A percentile compares a stretch with the other conserved stretches of the same genome.
phyloP scores from a whole-genome alignment of 2,329 filamentous ascomycete genomes.

The Monilinia laxa region DNA sequence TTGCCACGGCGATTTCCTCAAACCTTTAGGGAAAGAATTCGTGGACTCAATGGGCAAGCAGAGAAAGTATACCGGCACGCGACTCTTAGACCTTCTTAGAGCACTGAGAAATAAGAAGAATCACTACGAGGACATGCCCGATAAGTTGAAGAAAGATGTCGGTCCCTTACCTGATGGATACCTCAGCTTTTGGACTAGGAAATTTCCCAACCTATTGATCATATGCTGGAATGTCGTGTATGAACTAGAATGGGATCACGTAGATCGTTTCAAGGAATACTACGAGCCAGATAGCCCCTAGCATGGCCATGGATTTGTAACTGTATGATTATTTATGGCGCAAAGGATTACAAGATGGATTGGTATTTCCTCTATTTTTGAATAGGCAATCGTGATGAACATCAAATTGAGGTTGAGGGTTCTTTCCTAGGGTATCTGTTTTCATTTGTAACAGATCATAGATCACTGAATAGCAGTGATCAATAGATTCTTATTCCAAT shows the following conservation, averaged over 20 bases:
- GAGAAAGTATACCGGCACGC: constrained; percentile 84
- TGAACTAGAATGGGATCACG: constrained; percentile 52
- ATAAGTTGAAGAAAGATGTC: constrained; percentile 68
- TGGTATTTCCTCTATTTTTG: background rate
- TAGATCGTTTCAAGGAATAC: constrained; percentile 66
- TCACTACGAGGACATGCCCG: constrained; percentile 95
- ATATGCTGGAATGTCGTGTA: constrained; percentile 62
- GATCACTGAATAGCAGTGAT: background rate
- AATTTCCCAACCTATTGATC: constrained; percentile 66
- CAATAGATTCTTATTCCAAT: background rate
- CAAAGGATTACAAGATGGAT: constrained; percentile 5
- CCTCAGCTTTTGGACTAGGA: constrained; percentile 64
- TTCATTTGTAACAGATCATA: background rate
- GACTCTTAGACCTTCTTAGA: constrained; percentile 81
- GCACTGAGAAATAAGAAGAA: constrained; percentile 95
- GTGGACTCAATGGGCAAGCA: constrained; percentile 90
- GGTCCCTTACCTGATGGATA: constrained; percentile 64
- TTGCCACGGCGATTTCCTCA: constrained; percentile 74
- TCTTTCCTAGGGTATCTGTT: background rate
- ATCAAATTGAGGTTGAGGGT: background rate
- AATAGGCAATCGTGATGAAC: constrained; percentile 7
- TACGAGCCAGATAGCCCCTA: constrained; percentile 50
- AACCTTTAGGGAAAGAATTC: constrained; percentile 73
- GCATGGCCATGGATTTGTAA: background rate
- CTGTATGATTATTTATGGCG: constrained; percentile 3